Conservation (phyloP, 768 basidiomycete genomes). For the Gloeopeniophorella convolvens region DNA sequence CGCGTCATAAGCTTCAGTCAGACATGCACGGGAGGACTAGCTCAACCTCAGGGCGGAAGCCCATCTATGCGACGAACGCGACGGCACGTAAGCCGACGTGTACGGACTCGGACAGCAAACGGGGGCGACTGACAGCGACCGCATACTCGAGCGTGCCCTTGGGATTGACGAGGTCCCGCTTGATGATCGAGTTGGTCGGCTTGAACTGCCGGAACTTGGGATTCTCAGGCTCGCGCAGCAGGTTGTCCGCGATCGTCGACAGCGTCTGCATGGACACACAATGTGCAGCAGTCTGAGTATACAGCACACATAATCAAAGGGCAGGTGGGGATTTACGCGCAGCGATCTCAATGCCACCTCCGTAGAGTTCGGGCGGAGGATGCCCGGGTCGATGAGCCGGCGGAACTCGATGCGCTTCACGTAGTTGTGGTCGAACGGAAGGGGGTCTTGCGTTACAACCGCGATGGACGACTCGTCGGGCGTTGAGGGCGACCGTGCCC, state of each 20-base stretch:
- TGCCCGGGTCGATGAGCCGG: slow-evolving; percentile 73
- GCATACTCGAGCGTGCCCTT: slow-evolving; percentile 77
- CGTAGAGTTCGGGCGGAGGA: slow-evolving; percentile 61
- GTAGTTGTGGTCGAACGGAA: slow-evolving; percentile 41
- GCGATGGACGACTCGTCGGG: background rate
- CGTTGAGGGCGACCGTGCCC: too few relatives aligned
- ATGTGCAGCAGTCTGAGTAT: slow-evolving; percentile 4
- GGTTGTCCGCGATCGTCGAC: slow-evolving; percentile 62
- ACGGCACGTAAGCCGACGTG: background rate
- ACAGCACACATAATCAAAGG: slow-evolving; percentile 18
- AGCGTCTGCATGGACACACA: slow-evolving; percentile 43
- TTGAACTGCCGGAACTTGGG: slow-evolving; percentile 71
- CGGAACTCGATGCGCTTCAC: slow-evolving; percentile 68
- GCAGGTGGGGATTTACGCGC: slow-evolving; percentile 40
- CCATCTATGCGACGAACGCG: slow-evolving; percentile 8
- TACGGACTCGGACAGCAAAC: slow-evolving; percentile 43
- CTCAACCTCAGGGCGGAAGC: slow-evolving; percentile 58
- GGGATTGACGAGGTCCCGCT: slow-evolving; percentile 58
- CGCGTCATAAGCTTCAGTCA: background rate
- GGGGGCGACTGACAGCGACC: slow-evolving; percentile 49
- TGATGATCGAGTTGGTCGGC: slow-evolving; percentile 62
- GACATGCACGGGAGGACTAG: too few relatives aligned
- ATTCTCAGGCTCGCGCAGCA: slow-evolving; percentile 67
- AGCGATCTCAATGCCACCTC: slow-evolving; percentile 54
- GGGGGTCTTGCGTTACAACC: slow-evolving; percentile 2